Evolutionary conservation across 495 filamentous ascomycete genomes (phyloP).

Genomic region (Xylaria cubensis): DNA sequence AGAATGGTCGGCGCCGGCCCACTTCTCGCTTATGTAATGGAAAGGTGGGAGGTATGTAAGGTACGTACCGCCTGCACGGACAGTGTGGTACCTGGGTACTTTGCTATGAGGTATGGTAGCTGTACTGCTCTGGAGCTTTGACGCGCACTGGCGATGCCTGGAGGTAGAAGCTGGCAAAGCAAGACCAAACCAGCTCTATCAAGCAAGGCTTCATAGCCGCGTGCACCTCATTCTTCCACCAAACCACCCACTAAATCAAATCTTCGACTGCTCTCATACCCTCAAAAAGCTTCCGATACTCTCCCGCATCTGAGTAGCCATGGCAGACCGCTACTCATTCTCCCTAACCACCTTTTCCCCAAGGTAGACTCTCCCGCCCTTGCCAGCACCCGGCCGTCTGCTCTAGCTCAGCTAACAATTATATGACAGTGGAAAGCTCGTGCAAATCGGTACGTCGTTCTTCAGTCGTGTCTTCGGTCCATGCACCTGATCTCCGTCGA

Average conservation of each 20-base stretch:
- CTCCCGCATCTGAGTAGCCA: constrained; percentile 46
- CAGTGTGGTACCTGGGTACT: constrained; percentile 5
- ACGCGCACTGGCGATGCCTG: constrained; percentile 34
- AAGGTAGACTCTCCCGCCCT: constrained; percentile 69
- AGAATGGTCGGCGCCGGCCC: not conserved
- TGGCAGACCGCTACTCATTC: constrained; percentile 99
- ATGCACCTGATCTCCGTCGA: constrained; percentile 6
- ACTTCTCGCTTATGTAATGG: constrained; percentile 5
- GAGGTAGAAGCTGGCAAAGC: constrained; percentile 22
- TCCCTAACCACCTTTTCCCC: constrained; percentile 99
- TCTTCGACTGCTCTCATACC: constrained; percentile 9
- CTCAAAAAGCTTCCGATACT: constrained; percentile 22
- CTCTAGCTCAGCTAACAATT: constrained; percentile 57
- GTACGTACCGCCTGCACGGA: not conserved
- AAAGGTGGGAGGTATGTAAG: not conserved
- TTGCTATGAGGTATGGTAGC: not conserved
- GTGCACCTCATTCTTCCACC: constrained; percentile 15
- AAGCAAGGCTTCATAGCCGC: constrained; percentile 27
- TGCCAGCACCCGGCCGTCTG: constrained; percentile 26
- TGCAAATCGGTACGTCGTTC: constrained; percentile 70
- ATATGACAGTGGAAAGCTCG: constrained; percentile 83
- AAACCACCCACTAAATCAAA: constrained; percentile 18
- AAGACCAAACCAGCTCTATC: constrained; percentile 21
- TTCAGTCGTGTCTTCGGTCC: constrained; percentile 14
- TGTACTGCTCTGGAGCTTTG: constrained; percentile 17